Evolutionary conservation across 441 rosid species (phyloP).

Genomic region (Syzygium malaccense): DNA sequence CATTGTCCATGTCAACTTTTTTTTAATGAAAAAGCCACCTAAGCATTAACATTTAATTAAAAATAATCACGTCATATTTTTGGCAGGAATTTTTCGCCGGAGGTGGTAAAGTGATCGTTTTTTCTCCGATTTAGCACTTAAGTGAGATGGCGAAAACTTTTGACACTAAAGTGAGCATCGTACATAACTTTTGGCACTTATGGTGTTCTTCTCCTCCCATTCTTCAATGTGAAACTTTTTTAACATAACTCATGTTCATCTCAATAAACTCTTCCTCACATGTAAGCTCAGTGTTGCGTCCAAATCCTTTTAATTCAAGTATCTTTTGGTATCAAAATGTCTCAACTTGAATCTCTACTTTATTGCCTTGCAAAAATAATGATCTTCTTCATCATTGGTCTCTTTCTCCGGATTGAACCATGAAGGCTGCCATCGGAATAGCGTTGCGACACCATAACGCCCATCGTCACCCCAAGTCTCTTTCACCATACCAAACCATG

Average conservation of each 20-base stretch:
- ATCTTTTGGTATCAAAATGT: rapidly evolving
- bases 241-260: neutral
- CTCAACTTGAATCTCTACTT: neutral
- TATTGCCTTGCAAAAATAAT: neutral
- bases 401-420: neutral
- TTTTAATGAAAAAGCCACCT: no score
- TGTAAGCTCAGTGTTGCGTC: neutral
- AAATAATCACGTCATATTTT: no score
- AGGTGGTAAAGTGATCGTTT: no score
- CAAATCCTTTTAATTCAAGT: neutral
- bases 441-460: rapidly evolving
- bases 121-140: no score
- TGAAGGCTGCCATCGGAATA: neutral
- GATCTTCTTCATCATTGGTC: neutral
- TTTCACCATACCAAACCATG: neutral
- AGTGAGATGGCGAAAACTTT: no score
- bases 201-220: neutral
- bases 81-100: no score
- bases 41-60: no score
- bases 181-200: no score
- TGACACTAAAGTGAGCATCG: no score
- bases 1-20: no score
- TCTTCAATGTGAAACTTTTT: rapidly evolving
- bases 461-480: neutral
- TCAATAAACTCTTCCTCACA: neutral